Conservation (phyloP, 305 asterid species). For the Stenogyne calaminthoides region DNA sequence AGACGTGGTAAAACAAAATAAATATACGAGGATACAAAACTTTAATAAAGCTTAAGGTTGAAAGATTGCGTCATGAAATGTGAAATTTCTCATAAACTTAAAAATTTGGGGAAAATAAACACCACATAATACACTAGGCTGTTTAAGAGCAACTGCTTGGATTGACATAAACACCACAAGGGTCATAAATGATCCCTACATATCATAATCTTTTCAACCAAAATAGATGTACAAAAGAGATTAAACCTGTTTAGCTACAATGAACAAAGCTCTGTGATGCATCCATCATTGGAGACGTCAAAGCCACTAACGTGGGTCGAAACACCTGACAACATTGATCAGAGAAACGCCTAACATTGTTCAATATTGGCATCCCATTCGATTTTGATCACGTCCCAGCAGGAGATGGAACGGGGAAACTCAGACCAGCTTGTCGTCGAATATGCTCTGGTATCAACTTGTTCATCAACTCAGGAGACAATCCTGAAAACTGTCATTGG, state of each 20-base stretch:
- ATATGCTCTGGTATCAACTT: constrained; percentile 57
- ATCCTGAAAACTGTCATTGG: constrained; percentile 43
- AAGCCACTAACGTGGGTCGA: constrained; percentile 26
- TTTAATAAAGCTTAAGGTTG: not conserved
- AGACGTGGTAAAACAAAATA: not conserved
- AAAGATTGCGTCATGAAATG: not conserved
- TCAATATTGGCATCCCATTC: not conserved
- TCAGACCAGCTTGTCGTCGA: constrained; percentile 46
- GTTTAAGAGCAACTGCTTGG: constrained; percentile 25
- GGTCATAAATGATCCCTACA: constrained; percentile 30
- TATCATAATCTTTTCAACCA: constrained; percentile 33
- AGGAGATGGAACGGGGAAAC: constrained; percentile 36
- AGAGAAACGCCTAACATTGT: constrained; percentile 1
- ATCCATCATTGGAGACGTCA: constrained; percentile 30
- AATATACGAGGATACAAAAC: not conserved
- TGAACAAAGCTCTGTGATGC: constrained; percentile 26
- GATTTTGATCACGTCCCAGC: constrained; percentile 35
- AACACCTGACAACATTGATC: not conserved
- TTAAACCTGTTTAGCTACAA: constrained; percentile 29
- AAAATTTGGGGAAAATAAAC: not conserved
- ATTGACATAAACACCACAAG: constrained; percentile 25
- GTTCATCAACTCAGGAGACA: constrained; percentile 51
- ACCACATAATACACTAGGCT: constrained; percentile 3
- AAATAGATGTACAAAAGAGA: constrained; percentile 46
- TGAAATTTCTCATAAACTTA: not conserved